Percentiles rank a stretch among this genome's conserved stretches.
Conservation (phyloP, 768 basidiomycete genomes). For the Auricularia auricula-judae region DNA sequence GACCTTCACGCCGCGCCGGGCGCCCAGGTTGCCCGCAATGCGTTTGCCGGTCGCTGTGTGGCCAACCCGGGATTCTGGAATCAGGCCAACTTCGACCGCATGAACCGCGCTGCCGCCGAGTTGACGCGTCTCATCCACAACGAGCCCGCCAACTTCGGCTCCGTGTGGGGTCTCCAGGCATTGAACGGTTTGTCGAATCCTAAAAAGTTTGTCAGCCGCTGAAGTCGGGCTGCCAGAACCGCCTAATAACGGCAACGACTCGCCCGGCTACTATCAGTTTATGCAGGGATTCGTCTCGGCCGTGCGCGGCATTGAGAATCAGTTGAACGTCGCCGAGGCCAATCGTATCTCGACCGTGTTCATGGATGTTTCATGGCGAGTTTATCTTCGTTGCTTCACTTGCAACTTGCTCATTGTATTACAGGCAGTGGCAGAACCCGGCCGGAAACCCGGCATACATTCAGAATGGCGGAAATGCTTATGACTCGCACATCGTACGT, state of each 20-base stretch:
- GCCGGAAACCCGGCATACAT: neutral
- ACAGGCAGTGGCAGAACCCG: neutral
- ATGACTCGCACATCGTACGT: neutral
- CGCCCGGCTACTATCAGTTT: neutral
- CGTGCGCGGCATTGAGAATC: neutral
- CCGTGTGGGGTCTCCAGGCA: neutral
- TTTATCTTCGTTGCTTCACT: neutral
- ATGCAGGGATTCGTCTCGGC: neutral
- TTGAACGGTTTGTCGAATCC: neutral
- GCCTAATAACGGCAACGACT: neutral
- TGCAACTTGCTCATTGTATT: neutral
- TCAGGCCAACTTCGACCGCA: neutral
- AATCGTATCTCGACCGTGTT: neutral
- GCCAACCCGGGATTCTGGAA: neutral
- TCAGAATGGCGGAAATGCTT: neutral
- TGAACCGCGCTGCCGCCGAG: neutral
- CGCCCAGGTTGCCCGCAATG: neutral
- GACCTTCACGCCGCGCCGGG: neutral
- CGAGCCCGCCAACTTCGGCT: neutral
- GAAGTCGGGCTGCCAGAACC: neutral
- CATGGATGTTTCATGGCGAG: neutral
- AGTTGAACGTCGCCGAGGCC: neutral
- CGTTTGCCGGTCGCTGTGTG: neutral
- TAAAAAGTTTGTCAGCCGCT: neutral
- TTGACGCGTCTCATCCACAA: neutral